phyloP scores from a whole-genome alignment of 257 asterid genomes.

The Orobanche coerulescens region DNA sequence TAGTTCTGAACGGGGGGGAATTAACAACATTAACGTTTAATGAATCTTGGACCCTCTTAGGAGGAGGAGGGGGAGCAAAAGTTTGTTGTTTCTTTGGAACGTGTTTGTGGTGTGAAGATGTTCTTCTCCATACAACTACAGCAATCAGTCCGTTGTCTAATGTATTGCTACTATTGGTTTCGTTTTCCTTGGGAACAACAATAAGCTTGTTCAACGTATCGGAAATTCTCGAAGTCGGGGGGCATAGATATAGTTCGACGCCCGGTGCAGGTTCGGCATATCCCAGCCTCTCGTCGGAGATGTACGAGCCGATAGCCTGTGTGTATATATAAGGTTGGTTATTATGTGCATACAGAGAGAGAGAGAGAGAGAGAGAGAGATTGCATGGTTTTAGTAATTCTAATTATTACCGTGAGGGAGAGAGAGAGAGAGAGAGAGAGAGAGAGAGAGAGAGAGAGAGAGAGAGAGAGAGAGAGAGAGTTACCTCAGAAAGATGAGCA shows the following conservation, averaged over 20 bases:
- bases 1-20: constrained; percentile 17
- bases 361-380: not conserved
- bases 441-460: not conserved
- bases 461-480: not conserved
- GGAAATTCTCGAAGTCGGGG: constrained; percentile 38
- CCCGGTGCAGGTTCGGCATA: constrained; percentile 80
- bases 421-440: not conserved
- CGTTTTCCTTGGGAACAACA: constrained; percentile 43
- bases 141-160: constrained; percentile 75
- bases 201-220: constrained; percentile 54
- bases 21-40: constrained; percentile 40
- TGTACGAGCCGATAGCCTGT: constrained; percentile 68
- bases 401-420: too few species aligned
- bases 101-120: constrained; percentile 65
- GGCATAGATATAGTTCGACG: constrained; percentile 82
- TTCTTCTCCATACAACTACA: constrained; percentile 94
- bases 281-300: constrained; percentile 69
- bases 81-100: constrained; percentile 56
- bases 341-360: not conserved
- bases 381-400: too few species aligned
- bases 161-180: constrained; percentile 33
- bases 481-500: constrained; percentile 60
- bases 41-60: constrained; percentile 50
- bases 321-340: not conserved
- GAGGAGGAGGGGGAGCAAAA: constrained; percentile 27